Base-by-base conservation (phyloP, 2,329 filamentous ascomycete genomes). In the Rutstroemia sp. region DNA sequence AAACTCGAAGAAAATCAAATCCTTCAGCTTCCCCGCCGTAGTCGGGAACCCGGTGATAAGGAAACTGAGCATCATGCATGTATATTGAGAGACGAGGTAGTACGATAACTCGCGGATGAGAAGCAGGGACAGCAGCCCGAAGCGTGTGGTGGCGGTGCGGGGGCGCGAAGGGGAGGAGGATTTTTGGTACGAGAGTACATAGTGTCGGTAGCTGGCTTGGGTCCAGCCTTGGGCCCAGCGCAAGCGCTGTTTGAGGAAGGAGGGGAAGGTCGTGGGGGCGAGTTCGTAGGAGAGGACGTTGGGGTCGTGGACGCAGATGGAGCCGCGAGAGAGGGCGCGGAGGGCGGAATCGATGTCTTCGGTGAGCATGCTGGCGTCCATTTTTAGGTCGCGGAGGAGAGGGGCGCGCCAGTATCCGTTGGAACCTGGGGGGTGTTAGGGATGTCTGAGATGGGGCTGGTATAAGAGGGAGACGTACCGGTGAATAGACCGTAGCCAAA, bases 141-240 rank as follows among this genome's bases (percentile, higher is more conserved):
- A 73, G 6, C 75, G 72, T 48, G 70, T 68, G 17, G 64, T 70
- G 44, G 71, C 65, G 27, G 57, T 68, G 1, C 75, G 70, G 48
- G 68, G 68, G 38, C 69, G 65, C 5, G 53, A 25, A 19, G 7
- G 27, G 9, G 27, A 10, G 7, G 7, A 2, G 30, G 73, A 69
- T 23, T 72, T 72, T 30, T 69, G 72, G 69, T 73, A 77, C 30
- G 72, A 63, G 56, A 77, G 68, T 19, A 71, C 68, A 54, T 72
- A 61, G 58, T 78, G 75, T 17, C 69, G 66, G 61, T 73, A 68
- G 37, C 69, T 74, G n/a, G 75, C 75, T 62, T 77, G 75, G 4
- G 73, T 72, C 75, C 75, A 78, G 42, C 75, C 75, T 61, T 78
- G 75, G 3, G 75, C 72, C 75, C 75, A 78, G 54, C 75, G 68